A percentile compares a stretch with the other conserved stretches of the same genome.
These are phyloP conservation scores for Colletotrichum incanum DNA, from an alignment of 2,329 filamentous ascomycete species.

Conservation along the genomic window DNA sequence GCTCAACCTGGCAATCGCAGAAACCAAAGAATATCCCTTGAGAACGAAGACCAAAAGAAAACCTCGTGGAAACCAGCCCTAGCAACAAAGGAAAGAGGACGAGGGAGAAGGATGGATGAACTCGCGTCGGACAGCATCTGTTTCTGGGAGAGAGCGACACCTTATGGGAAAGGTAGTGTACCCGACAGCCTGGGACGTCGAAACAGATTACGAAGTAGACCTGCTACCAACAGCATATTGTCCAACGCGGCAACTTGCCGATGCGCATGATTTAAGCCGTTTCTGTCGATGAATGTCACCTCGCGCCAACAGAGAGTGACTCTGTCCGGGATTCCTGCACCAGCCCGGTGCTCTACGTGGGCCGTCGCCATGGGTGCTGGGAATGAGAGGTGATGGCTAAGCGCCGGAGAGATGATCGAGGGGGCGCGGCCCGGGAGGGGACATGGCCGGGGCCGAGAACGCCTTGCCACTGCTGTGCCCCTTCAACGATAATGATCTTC, in stretches of 20 bases:
- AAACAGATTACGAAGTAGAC: slow-evolving; percentile 26
- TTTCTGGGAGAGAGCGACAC: not conserved
- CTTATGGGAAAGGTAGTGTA: slow-evolving; percentile 12
- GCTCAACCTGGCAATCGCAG: not conserved
- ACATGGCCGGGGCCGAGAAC: slow-evolving; percentile 11
- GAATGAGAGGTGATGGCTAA: slow-evolving; percentile 38
- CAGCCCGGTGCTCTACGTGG: slow-evolving; percentile 15
- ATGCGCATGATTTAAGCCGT: slow-evolving; percentile 31
- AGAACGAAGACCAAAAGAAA: not conserved
- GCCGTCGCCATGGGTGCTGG: slow-evolving; percentile 13
- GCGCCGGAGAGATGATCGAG: slow-evolving; percentile 35
- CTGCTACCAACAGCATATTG: slow-evolving; percentile 30
- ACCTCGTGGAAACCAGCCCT: slow-evolving; percentile 1
- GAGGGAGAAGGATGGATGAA: slow-evolving; percentile 11
- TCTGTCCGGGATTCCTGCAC: slow-evolving; percentile 29
- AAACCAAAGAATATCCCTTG: not conserved
- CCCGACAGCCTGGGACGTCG: slow-evolving; percentile 19
- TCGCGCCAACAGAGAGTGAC: slow-evolving; percentile 32
- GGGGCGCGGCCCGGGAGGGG: slow-evolving; percentile 34
- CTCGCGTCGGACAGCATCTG: not conserved
- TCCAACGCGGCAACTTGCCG: slow-evolving; percentile 35
- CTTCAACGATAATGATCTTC: not conserved
- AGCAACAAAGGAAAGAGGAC: slow-evolving; percentile 11
- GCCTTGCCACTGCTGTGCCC: slow-evolving; percentile 14
- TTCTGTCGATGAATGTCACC: slow-evolving; percentile 27